Percentiles rank a stretch among this genome's conserved stretches.
phyloP scores from a whole-genome alignment of 306 rosid genomes.

The Rosa multiflora region DNA sequence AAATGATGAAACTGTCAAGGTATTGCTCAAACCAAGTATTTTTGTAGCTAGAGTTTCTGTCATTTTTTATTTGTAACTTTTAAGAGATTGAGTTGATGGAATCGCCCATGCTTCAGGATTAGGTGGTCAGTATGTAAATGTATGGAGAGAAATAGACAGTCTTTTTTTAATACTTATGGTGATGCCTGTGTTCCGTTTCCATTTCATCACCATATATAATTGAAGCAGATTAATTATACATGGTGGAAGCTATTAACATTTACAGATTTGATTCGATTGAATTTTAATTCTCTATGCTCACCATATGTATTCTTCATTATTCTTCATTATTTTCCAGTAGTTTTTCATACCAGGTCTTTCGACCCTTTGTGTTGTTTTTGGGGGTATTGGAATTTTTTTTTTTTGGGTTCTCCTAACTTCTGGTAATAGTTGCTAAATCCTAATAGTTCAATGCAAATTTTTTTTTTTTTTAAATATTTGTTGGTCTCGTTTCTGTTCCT shows the following conservation, averaged over 20 bases:
- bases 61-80: background rate
- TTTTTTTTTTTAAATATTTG: too few relatives aligned
- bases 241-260: background rate
- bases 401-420: too few relatives aligned
- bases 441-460: too few relatives aligned
- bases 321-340: background rate
- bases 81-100: background rate
- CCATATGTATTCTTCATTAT: background rate
- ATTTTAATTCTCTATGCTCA: background rate
- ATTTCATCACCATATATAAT: conserved; percentile 1
- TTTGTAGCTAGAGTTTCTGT: background rate
- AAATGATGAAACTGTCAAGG: conserved; percentile 88
- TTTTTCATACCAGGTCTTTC: background rate
- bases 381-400: too few relatives aligned
- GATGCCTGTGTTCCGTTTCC: conserved; percentile 5
- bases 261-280: background rate
- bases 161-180: background rate
- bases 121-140: background rate
- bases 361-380: background rate
- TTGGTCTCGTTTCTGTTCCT: background rate
- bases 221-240: background rate
- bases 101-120: background rate
- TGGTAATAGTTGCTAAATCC: too few relatives aligned
- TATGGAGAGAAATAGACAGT: background rate
- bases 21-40: conserved; percentile 27